These are phyloP conservation scores for Lachancea mirantina DNA, from an alignment of 805 yeast genomes.

Conservation along the genomic window DNA sequence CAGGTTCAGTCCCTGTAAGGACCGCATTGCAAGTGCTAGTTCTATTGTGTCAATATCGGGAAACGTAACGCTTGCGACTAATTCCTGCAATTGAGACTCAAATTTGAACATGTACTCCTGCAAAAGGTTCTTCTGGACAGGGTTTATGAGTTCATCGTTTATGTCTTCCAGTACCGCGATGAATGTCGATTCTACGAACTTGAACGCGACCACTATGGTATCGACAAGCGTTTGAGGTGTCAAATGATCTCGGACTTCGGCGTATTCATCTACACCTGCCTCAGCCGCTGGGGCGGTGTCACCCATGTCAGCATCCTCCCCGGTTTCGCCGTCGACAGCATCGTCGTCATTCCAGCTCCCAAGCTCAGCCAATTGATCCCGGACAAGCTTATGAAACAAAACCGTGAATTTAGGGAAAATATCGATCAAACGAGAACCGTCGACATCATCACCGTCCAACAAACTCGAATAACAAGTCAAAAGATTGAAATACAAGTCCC, in stretches of 20 bases:
- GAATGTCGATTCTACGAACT: slow-evolving; percentile 15
- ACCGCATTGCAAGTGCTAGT: slow-evolving; percentile 11
- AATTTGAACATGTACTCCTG: slow-evolving; percentile 15
- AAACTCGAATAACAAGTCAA: slow-evolving; percentile 20
- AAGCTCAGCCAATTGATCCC: slow-evolving; percentile 17
- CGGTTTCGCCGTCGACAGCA: slow-evolving; percentile 1
- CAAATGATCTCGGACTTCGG: slow-evolving; percentile 26
- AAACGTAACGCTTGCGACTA: slow-evolving; percentile 7
- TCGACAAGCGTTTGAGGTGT: slow-evolving; percentile 22
- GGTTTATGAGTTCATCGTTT: slow-evolving; percentile 7
- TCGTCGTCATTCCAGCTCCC: slow-evolving; percentile 5
- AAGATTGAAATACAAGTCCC: slow-evolving; percentile 31
- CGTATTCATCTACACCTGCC: slow-evolving; percentile 11
- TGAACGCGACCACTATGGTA: slow-evolving; percentile 15
- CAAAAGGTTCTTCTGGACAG: slow-evolving; percentile 18
- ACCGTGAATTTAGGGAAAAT: slow-evolving; percentile 14
- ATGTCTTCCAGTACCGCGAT: slow-evolving; percentile 18
- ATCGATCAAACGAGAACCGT: slow-evolving; percentile 14
- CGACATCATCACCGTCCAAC: slow-evolving; percentile 18
- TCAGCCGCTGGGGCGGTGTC: slow-evolving; percentile 12
- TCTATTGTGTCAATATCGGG: slow-evolving; percentile 9
- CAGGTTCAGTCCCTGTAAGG: slow-evolving; percentile 13
- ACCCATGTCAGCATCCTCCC: slow-evolving; percentile 12
- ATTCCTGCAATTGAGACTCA: slow-evolving; percentile 15
- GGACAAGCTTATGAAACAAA: slow-evolving; percentile 14